phyloP scores from a whole-genome alignment of 108 stramenopile genomes.

The Mediolabrus comicus region DNA sequence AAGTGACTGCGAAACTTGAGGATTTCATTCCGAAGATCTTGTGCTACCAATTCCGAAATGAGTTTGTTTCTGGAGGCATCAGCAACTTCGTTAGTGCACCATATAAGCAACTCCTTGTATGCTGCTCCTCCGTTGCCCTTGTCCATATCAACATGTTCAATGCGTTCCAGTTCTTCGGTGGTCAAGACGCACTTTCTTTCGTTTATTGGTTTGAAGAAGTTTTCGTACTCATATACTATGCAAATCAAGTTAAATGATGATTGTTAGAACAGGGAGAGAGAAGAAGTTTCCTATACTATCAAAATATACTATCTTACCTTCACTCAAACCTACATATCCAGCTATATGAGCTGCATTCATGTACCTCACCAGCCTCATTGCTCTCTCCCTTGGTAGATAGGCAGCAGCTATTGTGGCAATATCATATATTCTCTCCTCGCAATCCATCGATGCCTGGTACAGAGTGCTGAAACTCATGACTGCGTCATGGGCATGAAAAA shows the following conservation, averaged over 20 bases:
- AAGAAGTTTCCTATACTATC: constrained; percentile 38
- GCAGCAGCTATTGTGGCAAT: constrained; percentile 31
- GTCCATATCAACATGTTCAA: constrained; percentile 38
- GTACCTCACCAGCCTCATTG: constrained; percentile 37
- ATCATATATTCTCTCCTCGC: constrained; percentile 51
- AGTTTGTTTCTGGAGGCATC: constrained; percentile 1
- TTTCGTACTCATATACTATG: too few species aligned
- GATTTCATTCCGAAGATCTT: constrained; percentile 1
- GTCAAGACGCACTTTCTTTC: constrained; percentile 27
- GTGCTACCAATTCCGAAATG: constrained; percentile 10
- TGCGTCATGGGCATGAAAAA: constrained; percentile 50
- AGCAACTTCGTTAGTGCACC: constrained; percentile 19
- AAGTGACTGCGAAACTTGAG: constrained; percentile 13
- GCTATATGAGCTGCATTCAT: constrained; percentile 58
- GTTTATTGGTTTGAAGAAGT: constrained; percentile 44
- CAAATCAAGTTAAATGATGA: too few species aligned
- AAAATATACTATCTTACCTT: neutral
- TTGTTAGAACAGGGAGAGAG: too few species aligned
- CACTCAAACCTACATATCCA: constrained; percentile 49
- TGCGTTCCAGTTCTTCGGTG: constrained; percentile 22
- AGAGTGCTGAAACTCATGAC: constrained; percentile 41
- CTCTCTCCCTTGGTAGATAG: constrained; percentile 36
- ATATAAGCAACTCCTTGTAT: constrained; percentile 11
- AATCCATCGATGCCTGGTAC: constrained; percentile 42
- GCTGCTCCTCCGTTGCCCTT: constrained; percentile 5